Conservation (phyloP, 352 stramenopile species). For the Plasmopara viticola region DNA sequence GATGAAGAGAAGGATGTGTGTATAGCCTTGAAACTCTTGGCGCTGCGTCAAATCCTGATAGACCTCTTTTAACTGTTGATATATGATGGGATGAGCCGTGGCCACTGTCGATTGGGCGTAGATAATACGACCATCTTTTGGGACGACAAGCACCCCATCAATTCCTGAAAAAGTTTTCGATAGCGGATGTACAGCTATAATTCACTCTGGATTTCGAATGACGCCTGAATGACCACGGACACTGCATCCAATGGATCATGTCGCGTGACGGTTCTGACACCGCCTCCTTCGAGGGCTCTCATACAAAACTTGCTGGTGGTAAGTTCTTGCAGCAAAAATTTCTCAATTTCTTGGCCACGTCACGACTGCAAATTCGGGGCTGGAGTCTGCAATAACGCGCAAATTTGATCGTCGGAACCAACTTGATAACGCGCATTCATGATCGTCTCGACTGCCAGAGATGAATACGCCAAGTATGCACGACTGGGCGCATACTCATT, state of each 20-base stretch:
- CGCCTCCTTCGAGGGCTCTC: conserved; percentile 3
- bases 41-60: too few species aligned
- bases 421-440: conserved; percentile 5
- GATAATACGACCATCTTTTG: too few species aligned
- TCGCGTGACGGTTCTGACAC: conserved; percentile 1
- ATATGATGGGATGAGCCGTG: too few species aligned
- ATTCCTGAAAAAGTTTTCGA: background rate
- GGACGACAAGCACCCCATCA: too few species aligned
- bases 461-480: conserved; percentile 11
- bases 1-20: too few species aligned
- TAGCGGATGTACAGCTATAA: conserved; percentile 17
- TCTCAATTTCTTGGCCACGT: conserved; percentile 9
- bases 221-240: conserved; percentile 16
- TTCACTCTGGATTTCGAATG: conserved; percentile 20
- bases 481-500: background rate
- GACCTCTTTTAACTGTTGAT: too few species aligned
- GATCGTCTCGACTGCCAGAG: conserved; percentile 7
- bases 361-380: conserved; percentile 6
- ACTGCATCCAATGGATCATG: background rate
- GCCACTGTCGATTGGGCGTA: too few species aligned
- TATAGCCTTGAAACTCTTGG: too few species aligned
- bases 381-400: conserved; percentile 10
- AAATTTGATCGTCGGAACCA: conserved; percentile 3
- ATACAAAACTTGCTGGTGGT: conserved; percentile 9
- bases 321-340: conserved; percentile 11